Conservation (phyloP, 805 yeast species). For the Ogataea glucozyma region DNA sequence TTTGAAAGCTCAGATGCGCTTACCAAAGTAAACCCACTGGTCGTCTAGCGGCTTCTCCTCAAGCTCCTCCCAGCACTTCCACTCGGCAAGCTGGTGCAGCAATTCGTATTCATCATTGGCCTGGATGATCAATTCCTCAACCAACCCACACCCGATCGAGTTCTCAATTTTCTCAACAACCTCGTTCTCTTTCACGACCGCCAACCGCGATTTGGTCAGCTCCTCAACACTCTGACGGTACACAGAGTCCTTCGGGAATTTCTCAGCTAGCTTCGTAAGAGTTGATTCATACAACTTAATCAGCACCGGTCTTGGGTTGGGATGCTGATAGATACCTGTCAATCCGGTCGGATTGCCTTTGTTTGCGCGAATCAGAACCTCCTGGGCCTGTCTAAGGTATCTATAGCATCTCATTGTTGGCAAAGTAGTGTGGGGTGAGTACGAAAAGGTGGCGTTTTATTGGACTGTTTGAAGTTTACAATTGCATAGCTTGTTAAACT, state of each 20-base stretch:
- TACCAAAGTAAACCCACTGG: slow-evolving; percentile 83
- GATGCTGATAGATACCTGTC: slow-evolving; percentile 77
- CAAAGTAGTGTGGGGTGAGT: too few relatives aligned
- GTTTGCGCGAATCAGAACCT: slow-evolving; percentile 54
- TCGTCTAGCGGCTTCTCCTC: slow-evolving; percentile 78
- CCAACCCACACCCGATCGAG: slow-evolving; percentile 77
- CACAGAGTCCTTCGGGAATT: slow-evolving; percentile 71
- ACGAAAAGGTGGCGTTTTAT: too few relatives aligned
- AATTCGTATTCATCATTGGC: slow-evolving; percentile 78
- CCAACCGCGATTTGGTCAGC: slow-evolving; percentile 67
- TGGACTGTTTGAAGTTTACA: neutral
- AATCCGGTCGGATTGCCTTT: slow-evolving; percentile 78
- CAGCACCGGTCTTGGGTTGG: slow-evolving; percentile 80
- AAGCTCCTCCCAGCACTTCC: slow-evolving; percentile 78
- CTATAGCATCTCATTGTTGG: slow-evolving; percentile 38
- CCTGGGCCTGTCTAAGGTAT: slow-evolving; percentile 42
- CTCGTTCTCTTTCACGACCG: slow-evolving; percentile 63
- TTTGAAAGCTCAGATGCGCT: slow-evolving; percentile 43
- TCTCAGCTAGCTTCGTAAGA: slow-evolving; percentile 52
- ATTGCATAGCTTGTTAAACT: neutral
- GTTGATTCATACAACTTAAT: slow-evolving; percentile 71
- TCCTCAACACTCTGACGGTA: slow-evolving; percentile 75
- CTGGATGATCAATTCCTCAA: slow-evolving; percentile 80
- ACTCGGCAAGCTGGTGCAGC: slow-evolving; percentile 64
- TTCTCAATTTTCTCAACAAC: slow-evolving; percentile 66